Percentiles rank a stretch among this genome's conserved stretches.
Conservation (phyloP, 768 basidiomycete genomes). For the Mycena crocata region DNA sequence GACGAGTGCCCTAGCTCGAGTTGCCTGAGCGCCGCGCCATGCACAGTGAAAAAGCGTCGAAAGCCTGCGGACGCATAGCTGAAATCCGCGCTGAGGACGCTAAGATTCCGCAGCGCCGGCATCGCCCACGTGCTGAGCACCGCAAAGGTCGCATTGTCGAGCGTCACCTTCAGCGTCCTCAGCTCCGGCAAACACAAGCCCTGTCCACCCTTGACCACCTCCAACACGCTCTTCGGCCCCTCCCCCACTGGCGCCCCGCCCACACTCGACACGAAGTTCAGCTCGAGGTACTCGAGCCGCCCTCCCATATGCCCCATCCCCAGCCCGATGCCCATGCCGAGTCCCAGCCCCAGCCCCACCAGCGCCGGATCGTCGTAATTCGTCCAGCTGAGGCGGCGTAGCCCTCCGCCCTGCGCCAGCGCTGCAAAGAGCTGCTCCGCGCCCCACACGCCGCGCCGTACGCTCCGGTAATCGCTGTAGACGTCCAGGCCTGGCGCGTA, state of each 20-base stretch:
- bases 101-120: conserved; percentile 71
- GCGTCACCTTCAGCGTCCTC: conserved; percentile 74
- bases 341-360: conserved; percentile 45
- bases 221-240: conserved; percentile 17
- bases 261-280: conserved; percentile 61
- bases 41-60: conserved; percentile 70
- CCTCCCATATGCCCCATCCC: conserved; percentile 59
- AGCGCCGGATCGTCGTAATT: conserved; percentile 74
- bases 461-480: conserved; percentile 73
- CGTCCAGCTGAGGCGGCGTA: conserved; percentile 76
- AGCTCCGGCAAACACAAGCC: conserved; percentile 70
- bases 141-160: conserved; percentile 78
- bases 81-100: conserved; percentile 78
- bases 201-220: conserved; percentile 20
- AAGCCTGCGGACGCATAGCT: conserved; percentile 76
- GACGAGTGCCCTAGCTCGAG: conserved; percentile 81
- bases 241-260: conserved; percentile 28
- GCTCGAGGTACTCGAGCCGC: conserved; percentile 75
- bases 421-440: conserved; percentile 70
- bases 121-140: conserved; percentile 76
- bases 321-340: conserved; percentile 47
- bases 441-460: conserved; percentile 65
- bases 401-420: conserved; percentile 64
- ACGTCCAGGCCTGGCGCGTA: conserved; percentile 68
- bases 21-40: conserved; percentile 70